phyloP scores from a whole-genome alignment of 2,329 filamentous ascomycete genomes.

The Lecanicillium sp. region DNA sequence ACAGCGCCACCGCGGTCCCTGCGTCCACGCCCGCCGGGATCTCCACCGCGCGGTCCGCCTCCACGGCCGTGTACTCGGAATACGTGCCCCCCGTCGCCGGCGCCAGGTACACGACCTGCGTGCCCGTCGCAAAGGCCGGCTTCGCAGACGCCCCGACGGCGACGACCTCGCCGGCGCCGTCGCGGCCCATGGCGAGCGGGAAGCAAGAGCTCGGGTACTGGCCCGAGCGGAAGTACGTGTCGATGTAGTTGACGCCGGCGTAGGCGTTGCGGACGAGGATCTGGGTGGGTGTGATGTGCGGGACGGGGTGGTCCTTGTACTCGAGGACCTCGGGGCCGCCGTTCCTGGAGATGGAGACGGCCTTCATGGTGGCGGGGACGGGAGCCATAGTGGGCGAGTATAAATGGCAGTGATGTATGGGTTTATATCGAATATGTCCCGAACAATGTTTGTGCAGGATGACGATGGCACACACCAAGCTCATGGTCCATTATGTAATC shows the following conservation, averaged over 20 bases:
- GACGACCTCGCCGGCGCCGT: slow-evolving; percentile 67
- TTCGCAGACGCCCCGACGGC: slow-evolving; percentile 48
- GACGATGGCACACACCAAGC: not conserved
- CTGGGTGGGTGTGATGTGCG: slow-evolving; percentile 60
- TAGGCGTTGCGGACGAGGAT: slow-evolving; percentile 76
- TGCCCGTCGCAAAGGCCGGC: slow-evolving; percentile 55
- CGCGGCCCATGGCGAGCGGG: slow-evolving; percentile 73
- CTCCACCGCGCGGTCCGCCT: slow-evolving; percentile 49
- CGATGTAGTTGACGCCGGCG: slow-evolving; percentile 82
- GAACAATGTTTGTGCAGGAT: not conserved
- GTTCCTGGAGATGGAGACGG: slow-evolving; percentile 57
- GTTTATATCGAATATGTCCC: not conserved
- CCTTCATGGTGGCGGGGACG: slow-evolving; percentile 64
- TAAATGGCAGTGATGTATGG: not conserved
- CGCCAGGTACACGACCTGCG: slow-evolving; percentile 66
- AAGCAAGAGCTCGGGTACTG: slow-evolving; percentile 64
- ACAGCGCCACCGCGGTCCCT: slow-evolving; percentile 58
- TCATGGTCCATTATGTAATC: too few species aligned
- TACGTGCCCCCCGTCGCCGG: slow-evolving; percentile 35
- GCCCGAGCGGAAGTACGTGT: slow-evolving; percentile 83
- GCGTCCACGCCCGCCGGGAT: slow-evolving; percentile 58
- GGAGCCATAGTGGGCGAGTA: slow-evolving; percentile 57
- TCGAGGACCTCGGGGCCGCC: slow-evolving; percentile 67
- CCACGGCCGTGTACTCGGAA: slow-evolving; percentile 49
- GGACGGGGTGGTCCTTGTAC: slow-evolving; percentile 64